phyloP scores from a whole-genome alignment of 2,329 filamentous ascomycete species.

The Pseudopyricularia cyperi region DNA sequence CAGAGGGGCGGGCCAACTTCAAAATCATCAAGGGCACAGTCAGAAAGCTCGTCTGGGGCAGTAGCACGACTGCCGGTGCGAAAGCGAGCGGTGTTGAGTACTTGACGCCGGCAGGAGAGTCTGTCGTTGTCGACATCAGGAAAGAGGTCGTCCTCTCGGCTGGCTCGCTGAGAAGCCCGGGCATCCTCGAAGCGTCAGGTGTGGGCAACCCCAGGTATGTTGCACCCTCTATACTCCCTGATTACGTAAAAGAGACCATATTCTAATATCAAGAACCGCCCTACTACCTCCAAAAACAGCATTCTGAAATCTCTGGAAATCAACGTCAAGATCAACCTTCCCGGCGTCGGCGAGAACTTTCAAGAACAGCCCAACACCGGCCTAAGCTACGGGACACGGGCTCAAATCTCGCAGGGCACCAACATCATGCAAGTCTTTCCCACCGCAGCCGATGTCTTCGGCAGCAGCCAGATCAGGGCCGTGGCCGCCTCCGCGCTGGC shows the following conservation, averaged over 20 bases:
- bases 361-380: constrained; percentile 31
- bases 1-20: constrained; percentile 23
- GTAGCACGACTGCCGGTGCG: constrained; percentile 3
- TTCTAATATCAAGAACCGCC: not conserved
- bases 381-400: constrained; percentile 12
- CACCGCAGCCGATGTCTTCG: constrained; percentile 21
- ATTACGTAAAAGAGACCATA: not conserved
- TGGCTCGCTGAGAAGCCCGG: constrained; percentile 35
- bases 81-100: constrained; percentile 20
- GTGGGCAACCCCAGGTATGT: constrained; percentile 25
- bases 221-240: too few relatives aligned
- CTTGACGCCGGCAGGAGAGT: constrained; percentile 19
- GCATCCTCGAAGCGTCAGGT: constrained; percentile 39
- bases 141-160: constrained; percentile 34
- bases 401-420: constrained; percentile 7
- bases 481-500: constrained; percentile 13
- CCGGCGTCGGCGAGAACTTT: constrained; percentile 39
- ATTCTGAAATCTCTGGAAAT: constrained; percentile 29
- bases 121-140: constrained; percentile 19
- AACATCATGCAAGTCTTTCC: constrained; percentile 18
- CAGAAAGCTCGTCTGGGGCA: constrained; percentile 16
- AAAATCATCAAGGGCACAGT: constrained; percentile 23
- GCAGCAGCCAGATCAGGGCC: constrained; percentile 7
- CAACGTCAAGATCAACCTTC: constrained; percentile 26
- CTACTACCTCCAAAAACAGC: constrained; percentile 27